Conservation (phyloP, 768 basidiomycete species). For the Rhodotorula sphaerocarpa region DNA sequence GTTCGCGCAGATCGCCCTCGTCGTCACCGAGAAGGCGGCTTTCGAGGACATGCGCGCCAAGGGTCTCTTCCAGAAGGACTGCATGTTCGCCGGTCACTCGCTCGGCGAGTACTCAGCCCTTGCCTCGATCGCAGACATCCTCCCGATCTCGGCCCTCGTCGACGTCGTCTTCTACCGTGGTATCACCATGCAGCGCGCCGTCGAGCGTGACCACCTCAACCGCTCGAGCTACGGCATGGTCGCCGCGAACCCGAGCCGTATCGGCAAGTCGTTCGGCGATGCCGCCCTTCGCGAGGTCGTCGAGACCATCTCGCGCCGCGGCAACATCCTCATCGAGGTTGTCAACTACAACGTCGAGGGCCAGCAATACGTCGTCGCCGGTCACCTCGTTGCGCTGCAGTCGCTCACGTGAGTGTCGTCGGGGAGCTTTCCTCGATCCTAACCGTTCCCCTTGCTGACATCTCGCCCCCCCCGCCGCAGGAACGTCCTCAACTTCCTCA, state of each 20-base stretch:
- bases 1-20: conserved; percentile 95
- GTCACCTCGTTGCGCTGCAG: conserved; percentile 85
- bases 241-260: conserved; percentile 94
- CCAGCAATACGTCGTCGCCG: conserved; percentile 99
- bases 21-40: conserved; percentile 95
- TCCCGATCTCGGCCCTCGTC: conserved; percentile 86
- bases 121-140: conserved; percentile 92
- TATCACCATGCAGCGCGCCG: conserved; percentile 99
- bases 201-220: conserved; percentile 85
- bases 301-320: conserved; percentile 69
- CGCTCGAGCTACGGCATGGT: conserved; percentile 98
- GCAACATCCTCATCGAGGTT: conserved; percentile 81
- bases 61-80: conserved; percentile 83
- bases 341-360: conserved; percentile 75
- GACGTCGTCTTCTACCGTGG: conserved; percentile 99
- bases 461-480: neutral
- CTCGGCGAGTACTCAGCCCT: conserved; percentile 97
- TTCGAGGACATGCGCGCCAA: conserved; percentile 97
- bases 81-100: conserved; percentile 95
- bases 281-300: conserved; percentile 94
- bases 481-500: conserved; percentile 72
- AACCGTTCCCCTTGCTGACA: neutral
- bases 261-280: conserved; percentile 89
- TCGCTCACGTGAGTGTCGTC: conserved; percentile 76
- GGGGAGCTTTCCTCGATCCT: neutral